Conservation (phyloP, 768 basidiomycete species). For the Boletales sp. region DNA sequence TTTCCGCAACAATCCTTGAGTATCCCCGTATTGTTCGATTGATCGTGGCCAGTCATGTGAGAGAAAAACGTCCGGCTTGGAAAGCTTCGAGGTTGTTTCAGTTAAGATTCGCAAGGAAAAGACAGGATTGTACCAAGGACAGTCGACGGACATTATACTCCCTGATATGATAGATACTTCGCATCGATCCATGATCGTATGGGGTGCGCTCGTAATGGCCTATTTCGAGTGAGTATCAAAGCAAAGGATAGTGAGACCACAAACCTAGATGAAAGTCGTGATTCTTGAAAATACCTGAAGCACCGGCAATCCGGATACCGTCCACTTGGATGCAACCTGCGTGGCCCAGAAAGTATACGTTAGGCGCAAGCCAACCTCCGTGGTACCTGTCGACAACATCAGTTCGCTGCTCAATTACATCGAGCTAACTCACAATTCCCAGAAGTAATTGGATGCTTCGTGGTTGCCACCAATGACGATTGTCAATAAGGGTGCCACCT, state of each 20-base stretch:
- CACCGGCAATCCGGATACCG: slow-evolving; percentile 84
- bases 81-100: slow-evolving; percentile 39
- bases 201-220: slow-evolving; percentile 83
- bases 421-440: slow-evolving; percentile 72
- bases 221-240: slow-evolving; percentile 24
- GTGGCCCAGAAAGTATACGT: slow-evolving; percentile 93
- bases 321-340: slow-evolving; percentile 88
- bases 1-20: slow-evolving; percentile 56
- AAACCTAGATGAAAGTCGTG: slow-evolving; percentile 70
- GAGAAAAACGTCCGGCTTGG: slow-evolving; percentile 71
- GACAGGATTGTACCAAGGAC: slow-evolving; percentile 51
- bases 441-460: slow-evolving; percentile 94
- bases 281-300: slow-evolving; percentile 86
- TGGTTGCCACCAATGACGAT: slow-evolving; percentile 97
- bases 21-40: slow-evolving; percentile 81
- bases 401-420: not conserved
- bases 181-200: slow-evolving; percentile 66
- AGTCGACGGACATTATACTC: slow-evolving; percentile 80
- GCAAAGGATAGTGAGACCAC: slow-evolving; percentile 6
- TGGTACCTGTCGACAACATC: slow-evolving; percentile 61
- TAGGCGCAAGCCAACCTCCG: slow-evolving; percentile 94
- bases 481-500: slow-evolving; percentile 80
- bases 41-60: slow-evolving; percentile 96
- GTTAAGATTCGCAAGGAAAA: not conserved
- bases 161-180: slow-evolving; percentile 89